These are phyloP conservation scores for Fusarium scirpi DNA, from an alignment of 2,329 filamentous ascomycete genomes.

Conservation along the genomic window DNA sequence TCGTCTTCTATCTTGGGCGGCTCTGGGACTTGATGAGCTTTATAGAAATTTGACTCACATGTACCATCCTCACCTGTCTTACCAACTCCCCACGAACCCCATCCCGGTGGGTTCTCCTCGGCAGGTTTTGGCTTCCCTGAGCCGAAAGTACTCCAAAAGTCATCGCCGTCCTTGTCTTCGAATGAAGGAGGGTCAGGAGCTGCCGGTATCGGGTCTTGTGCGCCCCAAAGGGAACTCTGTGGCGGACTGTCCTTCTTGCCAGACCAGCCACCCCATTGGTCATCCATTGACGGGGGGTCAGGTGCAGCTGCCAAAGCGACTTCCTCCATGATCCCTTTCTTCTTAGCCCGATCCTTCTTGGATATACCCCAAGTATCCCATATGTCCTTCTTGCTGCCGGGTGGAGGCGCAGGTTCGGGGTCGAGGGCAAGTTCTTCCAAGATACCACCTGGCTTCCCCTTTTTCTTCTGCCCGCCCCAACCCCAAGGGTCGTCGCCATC, in stretches of 20 bases:
- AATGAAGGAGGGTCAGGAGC: conserved; percentile 40
- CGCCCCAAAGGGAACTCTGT: conserved; percentile 44
- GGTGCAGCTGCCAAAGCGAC: conserved; percentile 33
- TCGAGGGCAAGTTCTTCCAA: conserved; percentile 38
- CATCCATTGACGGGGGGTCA: conserved; percentile 44
- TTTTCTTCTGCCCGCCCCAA: conserved; percentile 55
- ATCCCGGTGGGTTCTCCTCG: conserved; percentile 40
- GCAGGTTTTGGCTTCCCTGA: conserved; percentile 41
- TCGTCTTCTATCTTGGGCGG: conserved; percentile 34
- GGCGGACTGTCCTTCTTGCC: conserved; percentile 49
- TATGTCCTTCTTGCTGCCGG: conserved; percentile 47
- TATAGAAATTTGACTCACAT: conserved; percentile 24
- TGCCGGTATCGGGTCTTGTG: conserved; percentile 35
- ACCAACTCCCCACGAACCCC: conserved; percentile 40
- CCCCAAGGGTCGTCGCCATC: conserved; percentile 52
- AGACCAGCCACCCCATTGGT: conserved; percentile 47
- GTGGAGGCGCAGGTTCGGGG: conserved; percentile 39
- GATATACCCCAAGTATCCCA: conserved; percentile 51
- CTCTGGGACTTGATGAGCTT: conserved; percentile 27
- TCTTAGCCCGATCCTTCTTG: conserved; percentile 51
- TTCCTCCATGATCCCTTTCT: conserved; percentile 48
- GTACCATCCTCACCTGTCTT: conserved; percentile 45
- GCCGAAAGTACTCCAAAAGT: conserved; percentile 46
- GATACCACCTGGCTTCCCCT: conserved; percentile 41
- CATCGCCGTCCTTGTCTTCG: conserved; percentile 40